These are phyloP conservation scores for Pyricularia sp. DNA, from an alignment of 2,329 filamentous ascomycete species.

Conservation along the genomic window DNA sequence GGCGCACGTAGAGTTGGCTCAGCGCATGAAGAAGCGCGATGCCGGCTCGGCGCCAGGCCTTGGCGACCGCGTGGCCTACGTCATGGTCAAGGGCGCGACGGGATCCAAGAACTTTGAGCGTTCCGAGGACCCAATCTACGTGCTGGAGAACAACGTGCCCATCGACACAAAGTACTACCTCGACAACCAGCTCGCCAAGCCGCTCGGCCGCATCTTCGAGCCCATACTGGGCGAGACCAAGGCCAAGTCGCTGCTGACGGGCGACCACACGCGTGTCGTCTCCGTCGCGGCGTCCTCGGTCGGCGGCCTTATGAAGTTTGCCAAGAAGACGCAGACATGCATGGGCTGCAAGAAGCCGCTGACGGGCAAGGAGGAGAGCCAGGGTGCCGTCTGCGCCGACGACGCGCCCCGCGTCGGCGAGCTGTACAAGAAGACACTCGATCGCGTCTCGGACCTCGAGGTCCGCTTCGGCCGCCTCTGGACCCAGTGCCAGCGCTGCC, in stretches of 20 bases:
- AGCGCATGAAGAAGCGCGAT: constrained; percentile 95
- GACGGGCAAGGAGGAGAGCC: constrained; percentile 63
- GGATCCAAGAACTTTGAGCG: constrained; percentile 95
- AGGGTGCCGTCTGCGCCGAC: constrained; percentile 73
- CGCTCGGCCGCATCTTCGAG: constrained; percentile 90
- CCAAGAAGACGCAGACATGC: constrained; percentile 95
- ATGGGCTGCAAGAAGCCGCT: constrained; percentile 99
- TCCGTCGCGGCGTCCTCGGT: constrained; percentile 84
- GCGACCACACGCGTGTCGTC: constrained; percentile 91
- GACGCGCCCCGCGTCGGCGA: constrained; percentile 82
- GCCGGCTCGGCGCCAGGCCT: constrained; percentile 86
- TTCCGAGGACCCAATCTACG: constrained; percentile 93
- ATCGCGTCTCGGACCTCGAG: constrained; percentile 84
- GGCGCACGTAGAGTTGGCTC: constrained; percentile 89
- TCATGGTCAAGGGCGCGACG: constrained; percentile 86
- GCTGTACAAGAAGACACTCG: constrained; percentile 84
- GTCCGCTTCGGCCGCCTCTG: constrained; percentile 86
- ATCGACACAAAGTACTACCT: constrained; percentile 99
- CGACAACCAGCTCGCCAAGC: constrained; percentile 95
- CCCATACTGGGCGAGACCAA: constrained; percentile 85
- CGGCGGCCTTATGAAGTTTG: constrained; percentile 95
- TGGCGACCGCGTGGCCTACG: constrained; percentile 94
- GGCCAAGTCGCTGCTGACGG: constrained; percentile 74
- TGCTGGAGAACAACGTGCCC: constrained; percentile 93
- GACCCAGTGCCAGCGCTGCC: constrained; percentile 97